A percentile compares a stretch with the other conserved stretches of the same genome.
Conservation (phyloP, 441 rosid genomes). For the Gossypium davidsonii region DNA sequence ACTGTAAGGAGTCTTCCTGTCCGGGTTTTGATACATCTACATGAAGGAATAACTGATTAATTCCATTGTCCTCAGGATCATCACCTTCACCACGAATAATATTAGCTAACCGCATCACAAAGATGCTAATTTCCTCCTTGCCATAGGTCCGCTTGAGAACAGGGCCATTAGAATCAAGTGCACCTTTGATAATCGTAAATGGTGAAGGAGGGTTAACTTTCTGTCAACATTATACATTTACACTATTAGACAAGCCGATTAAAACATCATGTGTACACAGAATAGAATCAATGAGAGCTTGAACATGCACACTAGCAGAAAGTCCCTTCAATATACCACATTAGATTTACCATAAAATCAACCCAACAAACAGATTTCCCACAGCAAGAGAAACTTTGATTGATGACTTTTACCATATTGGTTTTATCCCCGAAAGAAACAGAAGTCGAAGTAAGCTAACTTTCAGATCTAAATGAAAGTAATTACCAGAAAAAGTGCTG, state of each 20-base stretch:
- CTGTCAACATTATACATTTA: constrained; percentile 26
- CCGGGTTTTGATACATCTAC: constrained; percentile 70
- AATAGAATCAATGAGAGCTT: not conserved
- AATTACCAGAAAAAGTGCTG: too few relatives aligned
- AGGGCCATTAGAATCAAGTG: constrained; percentile 60
- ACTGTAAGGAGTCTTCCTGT: constrained; percentile 50
- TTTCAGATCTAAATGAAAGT: too few relatives aligned
- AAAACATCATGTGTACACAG: not conserved
- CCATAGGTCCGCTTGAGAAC: constrained; percentile 56
- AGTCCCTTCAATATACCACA: not conserved
- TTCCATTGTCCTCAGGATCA: constrained; percentile 44
- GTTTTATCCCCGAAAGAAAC: not conserved
- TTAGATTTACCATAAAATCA: not conserved
- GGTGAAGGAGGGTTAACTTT: constrained; percentile 72
- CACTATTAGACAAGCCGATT: not conserved
- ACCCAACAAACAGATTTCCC: not conserved
- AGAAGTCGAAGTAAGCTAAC: not conserved
- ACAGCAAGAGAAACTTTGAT: not conserved
- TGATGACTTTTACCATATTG: not conserved
- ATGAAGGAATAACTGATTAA: constrained; percentile 73
- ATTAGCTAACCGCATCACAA: constrained; percentile 55
- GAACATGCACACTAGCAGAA: not conserved
- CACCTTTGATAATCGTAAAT: constrained; percentile 56
- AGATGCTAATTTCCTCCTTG: constrained; percentile 60
- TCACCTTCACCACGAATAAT: constrained; percentile 35